Conservation (phyloP, 495 filamentous ascomycete species). For the Clavariopsis aquatica region DNA sequence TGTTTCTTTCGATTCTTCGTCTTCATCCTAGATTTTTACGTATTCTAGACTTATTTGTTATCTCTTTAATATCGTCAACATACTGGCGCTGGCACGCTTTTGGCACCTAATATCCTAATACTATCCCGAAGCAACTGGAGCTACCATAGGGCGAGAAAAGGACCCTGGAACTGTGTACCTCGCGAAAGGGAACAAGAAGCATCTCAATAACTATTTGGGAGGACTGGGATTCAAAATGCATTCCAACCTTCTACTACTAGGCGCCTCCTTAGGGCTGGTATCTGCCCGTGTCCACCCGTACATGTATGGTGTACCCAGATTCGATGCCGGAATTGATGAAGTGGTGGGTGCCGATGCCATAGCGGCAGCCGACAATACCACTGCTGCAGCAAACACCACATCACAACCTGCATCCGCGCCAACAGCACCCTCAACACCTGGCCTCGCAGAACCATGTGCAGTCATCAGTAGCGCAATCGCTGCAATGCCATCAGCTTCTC, state of each 20-base stretch:
- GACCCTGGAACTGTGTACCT: too few relatives aligned
- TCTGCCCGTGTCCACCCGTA: slow-evolving; percentile 15
- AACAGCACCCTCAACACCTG: slow-evolving; percentile 14
- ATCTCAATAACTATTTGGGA: too few relatives aligned
- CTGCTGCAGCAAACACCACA: slow-evolving; percentile 4
- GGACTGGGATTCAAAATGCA: not conserved
- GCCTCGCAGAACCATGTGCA: slow-evolving; percentile 24
- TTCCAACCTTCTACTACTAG: slow-evolving; percentile 3
- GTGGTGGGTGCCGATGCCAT: slow-evolving; percentile 2
- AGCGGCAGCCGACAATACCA: slow-evolving; percentile 35
- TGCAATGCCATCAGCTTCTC: slow-evolving; percentile 14
- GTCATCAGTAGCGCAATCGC: slow-evolving; percentile 18
- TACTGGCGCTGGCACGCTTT: slow-evolving; percentile 21
- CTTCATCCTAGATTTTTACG: not conserved
- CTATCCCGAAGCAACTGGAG: not conserved
- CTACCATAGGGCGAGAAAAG: too few relatives aligned
- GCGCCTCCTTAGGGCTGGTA: slow-evolving; percentile 1
- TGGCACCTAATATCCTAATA: slow-evolving; percentile 14
- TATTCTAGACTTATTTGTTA: not conserved
- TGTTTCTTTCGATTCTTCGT: not conserved
- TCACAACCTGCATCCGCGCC: slow-evolving; percentile 4
- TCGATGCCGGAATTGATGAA: slow-evolving; percentile 11
- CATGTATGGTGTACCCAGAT: slow-evolving; percentile 22
- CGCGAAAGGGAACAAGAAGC: too few relatives aligned
- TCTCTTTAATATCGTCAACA: not conserved